These are phyloP conservation scores for Talinum fruticosum DNA, from an alignment of 148 eudicot genomes.

Conservation along the genomic window DNA sequence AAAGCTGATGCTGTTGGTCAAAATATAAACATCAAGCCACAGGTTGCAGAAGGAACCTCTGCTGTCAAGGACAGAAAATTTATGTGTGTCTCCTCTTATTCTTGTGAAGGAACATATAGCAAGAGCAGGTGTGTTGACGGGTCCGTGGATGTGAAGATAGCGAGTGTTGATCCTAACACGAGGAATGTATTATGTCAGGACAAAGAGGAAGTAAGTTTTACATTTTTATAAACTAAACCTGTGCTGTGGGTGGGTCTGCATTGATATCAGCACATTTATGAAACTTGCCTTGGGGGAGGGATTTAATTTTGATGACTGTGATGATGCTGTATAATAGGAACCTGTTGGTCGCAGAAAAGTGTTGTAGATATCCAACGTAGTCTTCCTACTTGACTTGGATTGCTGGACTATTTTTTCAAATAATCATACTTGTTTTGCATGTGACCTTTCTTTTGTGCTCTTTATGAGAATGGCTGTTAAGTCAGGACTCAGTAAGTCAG, in stretches of 20 bases:
- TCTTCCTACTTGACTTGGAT: neutral
- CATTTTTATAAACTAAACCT: conserved; percentile 6
- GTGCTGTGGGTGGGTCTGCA: neutral
- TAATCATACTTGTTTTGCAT: neutral
- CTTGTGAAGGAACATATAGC: conserved; percentile 20
- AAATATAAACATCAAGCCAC: conserved; percentile 9
- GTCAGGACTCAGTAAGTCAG: too few relatives aligned
- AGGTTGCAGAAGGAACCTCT: conserved; percentile 15
- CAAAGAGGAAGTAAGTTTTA: conserved; percentile 29
- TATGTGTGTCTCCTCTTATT: conserved; percentile 4
- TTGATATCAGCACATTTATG: neutral
- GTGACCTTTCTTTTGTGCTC: neutral
- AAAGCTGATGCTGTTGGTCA: conserved; percentile 26
- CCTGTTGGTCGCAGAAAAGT: neutral
- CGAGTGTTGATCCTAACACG: neutral
- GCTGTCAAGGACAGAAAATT: conserved; percentile 2
- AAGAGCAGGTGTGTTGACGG: conserved; percentile 13
- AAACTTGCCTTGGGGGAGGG: neutral
- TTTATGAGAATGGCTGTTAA: neutral
- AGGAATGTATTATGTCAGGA: conserved; percentile 10
- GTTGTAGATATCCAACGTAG: neutral
- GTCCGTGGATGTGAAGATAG: conserved; percentile 13
- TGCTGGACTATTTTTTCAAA: neutral
- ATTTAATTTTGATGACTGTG: conserved; percentile 1
- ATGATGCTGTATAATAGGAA: neutral